Percentiles rank a stretch among this genome's conserved stretches.
Conservation (phyloP, 1,284 basidiomycete species). For the Bondarzewia mesenterica region DNA sequence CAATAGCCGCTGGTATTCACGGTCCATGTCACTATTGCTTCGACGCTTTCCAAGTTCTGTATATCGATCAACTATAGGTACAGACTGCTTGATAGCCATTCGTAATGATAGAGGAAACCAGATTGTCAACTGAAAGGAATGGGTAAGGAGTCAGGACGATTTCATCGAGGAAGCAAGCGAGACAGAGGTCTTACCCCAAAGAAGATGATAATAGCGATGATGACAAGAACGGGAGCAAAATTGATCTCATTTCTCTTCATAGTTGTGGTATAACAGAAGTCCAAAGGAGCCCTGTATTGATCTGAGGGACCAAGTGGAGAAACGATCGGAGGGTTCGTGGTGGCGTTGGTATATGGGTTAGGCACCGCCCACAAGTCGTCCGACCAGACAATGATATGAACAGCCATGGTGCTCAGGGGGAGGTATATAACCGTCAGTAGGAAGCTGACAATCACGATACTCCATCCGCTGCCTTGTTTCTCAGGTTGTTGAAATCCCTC, state of each 20-base stretch:
- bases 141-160: slow-evolving; percentile 1
- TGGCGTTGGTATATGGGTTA: slow-evolving; percentile 60
- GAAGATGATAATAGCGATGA: slow-evolving; percentile 48
- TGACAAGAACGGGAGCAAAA: slow-evolving; percentile 57
- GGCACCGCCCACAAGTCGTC: slow-evolving; percentile 65
- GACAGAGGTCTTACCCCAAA: slow-evolving; percentile 35
- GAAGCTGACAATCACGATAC: slow-evolving; percentile 51
- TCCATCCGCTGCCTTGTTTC: slow-evolving; percentile 37
- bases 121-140: slow-evolving; percentile 46
- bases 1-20: slow-evolving; percentile 66
- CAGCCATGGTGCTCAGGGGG: slow-evolving; percentile 62
- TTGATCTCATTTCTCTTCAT: slow-evolving; percentile 69
- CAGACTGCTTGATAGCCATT: slow-evolving; percentile 45
- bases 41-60: slow-evolving; percentile 65
- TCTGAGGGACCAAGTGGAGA: slow-evolving; percentile 45
- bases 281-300: slow-evolving; percentile 53
- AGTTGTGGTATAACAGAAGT: slow-evolving; percentile 76
- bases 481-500: slow-evolving; percentile 48
- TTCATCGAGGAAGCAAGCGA: slow-evolving; percentile 1
- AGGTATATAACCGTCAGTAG: slow-evolving; percentile 58
- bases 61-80: slow-evolving; percentile 60
- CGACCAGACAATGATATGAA: slow-evolving; percentile 67
- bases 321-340: slow-evolving; percentile 38
- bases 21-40: slow-evolving; percentile 51
- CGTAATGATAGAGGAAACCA: slow-evolving; percentile 67